Conservation (phyloP, 2,329 filamentous ascomycete genomes). For the Dothideomycetes sp. region DNA sequence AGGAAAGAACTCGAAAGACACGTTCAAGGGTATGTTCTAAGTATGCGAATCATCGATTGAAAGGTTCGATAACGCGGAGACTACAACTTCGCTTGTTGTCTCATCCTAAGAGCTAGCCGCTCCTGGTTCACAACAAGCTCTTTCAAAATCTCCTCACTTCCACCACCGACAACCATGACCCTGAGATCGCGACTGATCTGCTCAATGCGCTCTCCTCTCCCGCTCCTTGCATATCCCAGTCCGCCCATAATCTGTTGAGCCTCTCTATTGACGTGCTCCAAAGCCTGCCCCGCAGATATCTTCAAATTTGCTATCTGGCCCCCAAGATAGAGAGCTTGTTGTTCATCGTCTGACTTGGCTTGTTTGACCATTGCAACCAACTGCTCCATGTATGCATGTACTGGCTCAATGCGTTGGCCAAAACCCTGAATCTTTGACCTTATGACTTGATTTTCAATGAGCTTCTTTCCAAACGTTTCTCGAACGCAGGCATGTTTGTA, state of each 20-base stretch:
- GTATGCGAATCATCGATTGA: too few species aligned
- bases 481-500: constrained; percentile 21
- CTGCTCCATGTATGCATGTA: constrained; percentile 20
- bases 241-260: constrained; percentile 46
- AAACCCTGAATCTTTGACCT: constrained; percentile 19
- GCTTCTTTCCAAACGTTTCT: constrained; percentile 22
- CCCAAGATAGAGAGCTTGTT: constrained; percentile 30
- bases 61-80: too few species aligned
- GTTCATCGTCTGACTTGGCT: constrained; percentile 14
- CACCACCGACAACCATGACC: constrained; percentile 31
- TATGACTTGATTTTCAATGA: constrained; percentile 25
- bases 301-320: constrained; percentile 43
- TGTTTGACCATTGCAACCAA: constrained; percentile 21
- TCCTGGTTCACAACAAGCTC: constrained; percentile 24
- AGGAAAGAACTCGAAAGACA: too few species aligned
- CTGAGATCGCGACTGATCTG: constrained; percentile 43
- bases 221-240: constrained; percentile 39
- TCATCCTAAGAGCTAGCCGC: constrained; percentile 18
- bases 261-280: constrained; percentile 43
- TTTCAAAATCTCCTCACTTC: constrained; percentile 22
- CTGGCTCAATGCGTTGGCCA: constrained; percentile 20
- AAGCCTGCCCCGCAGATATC: constrained; percentile 39
- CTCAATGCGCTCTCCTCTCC: constrained; percentile 40
- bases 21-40: too few species aligned
- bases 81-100: too few species aligned